Evolutionary conservation across 1,284 basidiomycete genomes (phyloP), one percentile per base, ranked within the genome.

Genomic region (Leucoagaricus sp.): DNA sequence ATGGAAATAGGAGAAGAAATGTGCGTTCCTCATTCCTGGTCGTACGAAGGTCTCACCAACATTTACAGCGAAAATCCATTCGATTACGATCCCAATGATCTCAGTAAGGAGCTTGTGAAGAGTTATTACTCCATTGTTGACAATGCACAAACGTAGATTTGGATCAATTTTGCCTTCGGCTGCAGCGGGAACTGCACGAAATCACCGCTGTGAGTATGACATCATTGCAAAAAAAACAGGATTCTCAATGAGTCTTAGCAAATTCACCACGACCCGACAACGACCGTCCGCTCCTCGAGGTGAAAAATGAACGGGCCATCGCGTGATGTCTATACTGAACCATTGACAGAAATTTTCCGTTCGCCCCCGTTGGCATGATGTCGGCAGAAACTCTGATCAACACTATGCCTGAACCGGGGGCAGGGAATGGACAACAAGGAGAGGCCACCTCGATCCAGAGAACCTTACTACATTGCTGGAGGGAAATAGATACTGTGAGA

Each of bases 1-100:
- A 76, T 88, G 19, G 85, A 87, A 64, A 86, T 87, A 42, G 85
- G 84, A 21, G 81, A 83, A 60, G 84, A 87, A 63, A 84, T 87
- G 82, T 84, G 58, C 33, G 79, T 69, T 23, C 36, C 25, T 51
- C 26, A 12, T 38, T 47, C n/a, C n/a, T n/a, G n/a, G n/a, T n/a
- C n/a, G n/a, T n/a, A n/a, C n/a, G n/a, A 2, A n/a, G 15, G 5
- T 25, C 1, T 25, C 8, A 25, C 12, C 19, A 23, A 6, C 38
- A 17, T 48, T 15, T 23, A 21, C 61, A 85, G 83, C 59, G 85
- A 86, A 65, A 85, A 87, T 63, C 85, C 85, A 0, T 86, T 86
- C 72, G 80, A 83, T 58, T 87, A 86, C 63, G 85, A 86, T 60
- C 64, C 77, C 61, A 86, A 86, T 63, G 86, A 88, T 71, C 74